Base-by-base conservation (phyloP, 305 asterid genomes). In the Fraxinus platypoda region DNA sequence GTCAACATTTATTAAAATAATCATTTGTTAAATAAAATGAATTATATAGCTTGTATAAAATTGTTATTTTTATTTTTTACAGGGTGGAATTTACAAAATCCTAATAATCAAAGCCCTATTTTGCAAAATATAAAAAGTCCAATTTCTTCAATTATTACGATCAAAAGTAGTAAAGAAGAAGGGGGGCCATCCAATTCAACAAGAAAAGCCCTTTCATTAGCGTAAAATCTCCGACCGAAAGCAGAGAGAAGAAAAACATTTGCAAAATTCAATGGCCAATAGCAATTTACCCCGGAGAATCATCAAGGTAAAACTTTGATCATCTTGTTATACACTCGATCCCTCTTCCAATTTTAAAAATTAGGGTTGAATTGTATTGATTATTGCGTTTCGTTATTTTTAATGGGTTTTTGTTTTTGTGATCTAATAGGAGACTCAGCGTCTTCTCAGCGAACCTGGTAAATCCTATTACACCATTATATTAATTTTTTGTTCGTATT, bases 371-470 rank as follows among this genome's bases (percentile, higher is more conserved):
- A 41, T 87, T 83, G 52, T 66, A 82, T 78, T 38, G 17, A 73
- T 43, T 76, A 28, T 74, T 54, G 37, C 77, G 34, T 31, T 75
- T 81, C 79, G 74, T 85, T 21, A 82, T 71, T 33, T 80, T 83
- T 38, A 77, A 73, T 31, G 17, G 59, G 59, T 35, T 9, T 41
- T 28, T 70, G 62, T 80, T 66, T 70, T 80, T 71, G 66, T 83
- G 38, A 31, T 81, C 79, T 86, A 15, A 78, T 85, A 95, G 99
- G 99, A 95, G 86, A 95, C 99, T 75, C 99, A 95, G 90, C 98
- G 99, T 15, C 98, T 95, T 84, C 96, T 95, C 75, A 95, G 99
- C 84, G 99, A 95, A 84, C 99, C 99, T 83, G 98, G 99, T 95
- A 81, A 80, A 43, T 21, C 52, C 75, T 71, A 17, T 72, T 31